Evolutionary conservation across 495 filamentous ascomycete genomes (phyloP).

Genomic region (Hypoxylon rickii): DNA sequence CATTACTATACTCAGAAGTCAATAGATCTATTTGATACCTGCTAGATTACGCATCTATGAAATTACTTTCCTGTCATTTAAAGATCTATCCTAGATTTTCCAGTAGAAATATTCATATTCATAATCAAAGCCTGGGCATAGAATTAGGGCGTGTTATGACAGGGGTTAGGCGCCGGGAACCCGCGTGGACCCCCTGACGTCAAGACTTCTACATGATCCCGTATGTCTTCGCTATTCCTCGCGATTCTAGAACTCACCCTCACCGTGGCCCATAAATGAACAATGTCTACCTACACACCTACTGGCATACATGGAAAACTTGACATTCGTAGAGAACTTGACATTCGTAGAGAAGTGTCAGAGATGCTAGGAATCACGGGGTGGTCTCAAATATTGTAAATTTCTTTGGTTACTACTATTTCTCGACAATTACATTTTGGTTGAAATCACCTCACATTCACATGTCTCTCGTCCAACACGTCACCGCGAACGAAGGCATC

Average conservation of each 20-base stretch:
- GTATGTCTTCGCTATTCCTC: constrained; percentile 12
- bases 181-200: constrained; percentile 28
- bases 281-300: not conserved
- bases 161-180: constrained; percentile 2
- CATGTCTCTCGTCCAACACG: constrained; percentile 31
- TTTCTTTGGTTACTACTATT: too few relatives aligned
- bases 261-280: not conserved
- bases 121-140: not conserved
- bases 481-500: constrained; percentile 38
- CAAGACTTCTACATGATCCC: constrained; percentile 18
- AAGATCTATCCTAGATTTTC: too few relatives aligned
- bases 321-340: not conserved
- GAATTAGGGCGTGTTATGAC: not conserved
- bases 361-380: not conserved
- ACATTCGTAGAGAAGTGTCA: not conserved
- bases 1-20: too few relatives aligned
- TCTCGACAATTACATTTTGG: too few relatives aligned
- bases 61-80: too few relatives aligned
- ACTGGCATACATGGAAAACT: not conserved
- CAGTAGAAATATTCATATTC: too few relatives aligned
- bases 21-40: too few relatives aligned
- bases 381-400: not conserved
- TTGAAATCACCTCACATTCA: not conserved
- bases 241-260: constrained; percentile 13
- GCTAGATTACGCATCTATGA: too few relatives aligned